phyloP scores from a whole-genome alignment of 352 stramenopile species.

The Phytopythium montanum region DNA sequence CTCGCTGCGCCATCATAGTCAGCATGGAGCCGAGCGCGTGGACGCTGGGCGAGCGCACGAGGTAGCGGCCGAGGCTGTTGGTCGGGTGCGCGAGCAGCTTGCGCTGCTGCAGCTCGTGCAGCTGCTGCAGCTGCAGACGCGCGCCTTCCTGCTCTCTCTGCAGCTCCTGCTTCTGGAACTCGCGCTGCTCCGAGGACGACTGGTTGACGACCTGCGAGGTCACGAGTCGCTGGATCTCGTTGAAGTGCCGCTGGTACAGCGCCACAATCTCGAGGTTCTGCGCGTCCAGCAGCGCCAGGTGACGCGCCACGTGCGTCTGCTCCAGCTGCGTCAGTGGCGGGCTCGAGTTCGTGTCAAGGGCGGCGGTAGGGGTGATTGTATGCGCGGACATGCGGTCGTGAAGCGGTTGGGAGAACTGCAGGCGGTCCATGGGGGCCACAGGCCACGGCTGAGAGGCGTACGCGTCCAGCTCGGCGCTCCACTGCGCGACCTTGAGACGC shows the following conservation, averaged over 20 bases:
- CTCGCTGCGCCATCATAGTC: background rate
- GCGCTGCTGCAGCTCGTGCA: constrained; percentile 2
- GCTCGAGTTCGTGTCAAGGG: background rate
- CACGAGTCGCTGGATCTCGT: constrained; percentile 20
- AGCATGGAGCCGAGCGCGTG: background rate
- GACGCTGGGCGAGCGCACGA: constrained; percentile 3
- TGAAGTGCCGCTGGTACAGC: constrained; percentile 28
- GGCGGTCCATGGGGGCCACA: background rate
- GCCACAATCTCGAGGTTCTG: constrained; percentile 8
- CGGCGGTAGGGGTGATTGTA: background rate
- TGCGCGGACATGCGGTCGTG: background rate
- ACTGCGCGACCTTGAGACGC: constrained; percentile 2
- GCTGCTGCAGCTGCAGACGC: background rate
- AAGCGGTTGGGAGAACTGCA: background rate
- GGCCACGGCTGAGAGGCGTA: background rate
- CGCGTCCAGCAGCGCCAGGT: constrained; percentile 8
- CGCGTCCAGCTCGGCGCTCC: constrained; percentile 2
- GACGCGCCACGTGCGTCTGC: background rate
- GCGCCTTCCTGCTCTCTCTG: constrained; percentile 3
- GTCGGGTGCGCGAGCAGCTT: constrained; percentile 1
- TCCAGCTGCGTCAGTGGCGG: constrained; percentile 4
- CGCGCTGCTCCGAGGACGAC: background rate
- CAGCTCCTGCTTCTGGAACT: background rate
- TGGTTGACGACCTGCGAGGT: background rate
- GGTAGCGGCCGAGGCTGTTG: background rate